phyloP scores from a whole-genome alignment of 768 basidiomycete species.

The Fibroporia radiculosa region DNA sequence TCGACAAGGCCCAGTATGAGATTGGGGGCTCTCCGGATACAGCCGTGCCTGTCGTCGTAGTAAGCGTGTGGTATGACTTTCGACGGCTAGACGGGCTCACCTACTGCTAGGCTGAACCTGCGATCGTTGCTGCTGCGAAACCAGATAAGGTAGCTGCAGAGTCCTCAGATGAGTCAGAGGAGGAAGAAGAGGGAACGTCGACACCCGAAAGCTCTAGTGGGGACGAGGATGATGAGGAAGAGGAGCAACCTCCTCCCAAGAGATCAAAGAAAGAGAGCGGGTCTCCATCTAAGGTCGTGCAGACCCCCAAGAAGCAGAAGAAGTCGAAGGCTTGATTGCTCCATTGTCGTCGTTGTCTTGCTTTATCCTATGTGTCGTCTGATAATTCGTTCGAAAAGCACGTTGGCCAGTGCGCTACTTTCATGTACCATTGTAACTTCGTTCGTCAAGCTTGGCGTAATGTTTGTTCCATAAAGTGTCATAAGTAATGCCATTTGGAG shows the following conservation, averaged over 20 bases:
- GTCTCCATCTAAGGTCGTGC: constrained; percentile 19
- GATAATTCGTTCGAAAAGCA: neutral
- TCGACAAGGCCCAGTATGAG: constrained; percentile 60
- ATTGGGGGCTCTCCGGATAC: constrained; percentile 42
- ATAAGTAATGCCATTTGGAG: no score
- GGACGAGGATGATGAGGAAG: constrained; percentile 20
- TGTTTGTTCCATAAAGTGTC: neutral
- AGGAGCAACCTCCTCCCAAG: constrained; percentile 23
- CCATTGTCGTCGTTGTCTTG: no score
- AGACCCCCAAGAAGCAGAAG: constrained; percentile 34
- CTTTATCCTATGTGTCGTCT: neutral
- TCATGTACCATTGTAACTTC: neutral
- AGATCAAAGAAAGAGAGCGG: constrained; percentile 19
- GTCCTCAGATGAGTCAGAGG: constrained; percentile 11
- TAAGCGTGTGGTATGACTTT: neutral
- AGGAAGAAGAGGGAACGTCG: constrained; percentile 28
- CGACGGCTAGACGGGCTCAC: constrained; percentile 2
- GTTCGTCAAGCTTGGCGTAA: neutral
- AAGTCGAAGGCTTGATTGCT: constrained; percentile 32
- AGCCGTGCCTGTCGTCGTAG: constrained; percentile 31
- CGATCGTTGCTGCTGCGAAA: neutral
- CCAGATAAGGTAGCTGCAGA: neutral
- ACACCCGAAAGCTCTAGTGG: no score
- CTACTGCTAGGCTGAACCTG: neutral
- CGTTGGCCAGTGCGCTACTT: no score